Evolutionary conservation across 1,284 basidiomycete species (phyloP).

Genomic region (Malassezia caprae): DNA sequence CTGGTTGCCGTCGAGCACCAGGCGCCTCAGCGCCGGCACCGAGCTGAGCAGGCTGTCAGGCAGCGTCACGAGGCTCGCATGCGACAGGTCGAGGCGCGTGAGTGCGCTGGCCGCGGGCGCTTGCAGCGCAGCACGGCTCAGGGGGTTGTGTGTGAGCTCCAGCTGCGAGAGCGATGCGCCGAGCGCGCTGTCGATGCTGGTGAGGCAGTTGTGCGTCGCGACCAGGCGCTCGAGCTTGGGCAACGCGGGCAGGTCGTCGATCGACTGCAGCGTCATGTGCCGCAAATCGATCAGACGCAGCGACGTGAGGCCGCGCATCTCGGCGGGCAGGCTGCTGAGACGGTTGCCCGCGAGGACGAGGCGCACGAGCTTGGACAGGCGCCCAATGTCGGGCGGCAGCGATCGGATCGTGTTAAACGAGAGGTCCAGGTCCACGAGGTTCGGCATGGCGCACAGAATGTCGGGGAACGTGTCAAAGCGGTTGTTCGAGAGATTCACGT

Average conservation of each 20-base stretch:
- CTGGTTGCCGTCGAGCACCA: slow-evolving; percentile 54
- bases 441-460: slow-evolving; percentile 65
- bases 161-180: slow-evolving; percentile 26
- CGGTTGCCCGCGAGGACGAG: slow-evolving; percentile 40
- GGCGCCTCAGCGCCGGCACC: slow-evolving; percentile 31
- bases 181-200: slow-evolving; percentile 32
- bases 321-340: slow-evolving; percentile 33
- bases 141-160: slow-evolving; percentile 39
- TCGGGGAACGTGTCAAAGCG: slow-evolving; percentile 73
- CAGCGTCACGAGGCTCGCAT: slow-evolving; percentile 77
- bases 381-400: slow-evolving; percentile 70
- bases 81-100: slow-evolving; percentile 73
- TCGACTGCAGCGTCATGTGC: slow-evolving; percentile 35
- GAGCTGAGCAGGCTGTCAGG: slow-evolving; percentile 54
- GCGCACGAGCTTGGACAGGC: slow-evolving; percentile 51
- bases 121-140: slow-evolving; percentile 33
- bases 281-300: slow-evolving; percentile 41
- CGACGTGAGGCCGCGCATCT: slow-evolving; percentile 27
- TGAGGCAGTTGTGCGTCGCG: slow-evolving; percentile 42
- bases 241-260: slow-evolving; percentile 31
- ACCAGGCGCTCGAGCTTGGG: slow-evolving; percentile 33
- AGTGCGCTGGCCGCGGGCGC: slow-evolving; percentile 57
- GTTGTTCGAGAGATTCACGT: slow-evolving; percentile 93
- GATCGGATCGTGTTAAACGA: slow-evolving; percentile 85
- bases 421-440: slow-evolving; percentile 74